Evolutionary conservation across 768 basidiomycete species (phyloP).

Genomic region (Termitomyces sp.): DNA sequence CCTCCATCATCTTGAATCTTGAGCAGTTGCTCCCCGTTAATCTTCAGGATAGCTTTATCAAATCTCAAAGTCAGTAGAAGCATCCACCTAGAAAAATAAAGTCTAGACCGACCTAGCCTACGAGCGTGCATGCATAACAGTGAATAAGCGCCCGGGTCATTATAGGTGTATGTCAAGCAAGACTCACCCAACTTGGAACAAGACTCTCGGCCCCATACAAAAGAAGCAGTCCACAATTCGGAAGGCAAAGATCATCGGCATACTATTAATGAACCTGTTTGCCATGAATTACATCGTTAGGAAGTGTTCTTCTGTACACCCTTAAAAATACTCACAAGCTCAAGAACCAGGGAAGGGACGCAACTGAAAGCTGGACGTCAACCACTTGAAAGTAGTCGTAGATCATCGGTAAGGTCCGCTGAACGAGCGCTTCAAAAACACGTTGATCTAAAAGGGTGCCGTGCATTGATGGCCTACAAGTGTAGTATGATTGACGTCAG

Average conservation of each 20-base stretch:
- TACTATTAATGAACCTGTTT: conserved; percentile 79
- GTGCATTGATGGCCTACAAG: conserved; percentile 88
- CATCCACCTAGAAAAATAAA: conserved; percentile 2
- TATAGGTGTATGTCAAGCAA: not conserved
- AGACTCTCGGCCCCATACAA: conserved; percentile 97
- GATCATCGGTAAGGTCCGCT: conserved; percentile 85
- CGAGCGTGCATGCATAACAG: not conserved
- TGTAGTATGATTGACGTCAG: not conserved
- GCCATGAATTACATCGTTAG: not conserved
- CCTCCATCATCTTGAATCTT: conserved; percentile 95
- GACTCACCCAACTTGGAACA: conserved; percentile 96
- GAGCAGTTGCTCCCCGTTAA: conserved; percentile 90
- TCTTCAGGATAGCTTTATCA: conserved; percentile 85
- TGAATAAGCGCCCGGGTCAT: conserved; percentile 9
- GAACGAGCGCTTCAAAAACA: conserved; percentile 93
- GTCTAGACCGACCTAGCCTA: conserved; percentile 43
- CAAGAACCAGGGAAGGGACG: conserved; percentile 97
- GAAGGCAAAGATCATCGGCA: conserved; percentile 98
- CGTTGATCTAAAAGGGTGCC: conserved; percentile 98
- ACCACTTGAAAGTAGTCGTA: conserved; percentile 88
- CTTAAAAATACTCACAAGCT: conserved; percentile 63
- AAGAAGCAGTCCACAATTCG: conserved; percentile 97
- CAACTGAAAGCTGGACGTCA: conserved; percentile 95
- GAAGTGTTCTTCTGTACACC: not conserved
- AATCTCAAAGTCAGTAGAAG: conserved; percentile 12